Conservation (phyloP, 176 grass and related monocot genomes). For the Zoysia pacifica region DNA sequence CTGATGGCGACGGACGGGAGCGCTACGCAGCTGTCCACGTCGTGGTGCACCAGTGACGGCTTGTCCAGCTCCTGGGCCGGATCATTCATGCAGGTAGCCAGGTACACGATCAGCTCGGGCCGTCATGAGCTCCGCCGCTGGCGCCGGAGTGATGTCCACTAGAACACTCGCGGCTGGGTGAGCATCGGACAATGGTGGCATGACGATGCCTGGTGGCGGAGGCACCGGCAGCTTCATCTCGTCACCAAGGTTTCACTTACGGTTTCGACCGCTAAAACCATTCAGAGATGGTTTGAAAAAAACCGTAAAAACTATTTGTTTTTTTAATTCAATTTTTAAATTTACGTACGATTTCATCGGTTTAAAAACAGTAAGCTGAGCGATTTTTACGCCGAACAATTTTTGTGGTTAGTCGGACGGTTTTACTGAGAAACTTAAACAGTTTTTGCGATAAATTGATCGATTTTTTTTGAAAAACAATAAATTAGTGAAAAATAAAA, state of each 20-base stretch:
- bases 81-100: slow-evolving; percentile 30
- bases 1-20: background rate
- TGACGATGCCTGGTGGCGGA: background rate
- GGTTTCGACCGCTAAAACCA: too few species aligned
- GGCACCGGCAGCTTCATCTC: slow-evolving; percentile 12
- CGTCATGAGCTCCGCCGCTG: slow-evolving; percentile 23
- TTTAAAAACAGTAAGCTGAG: too few species aligned
- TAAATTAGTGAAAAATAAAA: too few species aligned
- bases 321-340: too few species aligned
- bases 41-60: slow-evolving; percentile 50
- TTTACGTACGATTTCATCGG: too few species aligned
- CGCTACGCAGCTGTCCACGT: slow-evolving; percentile 3
- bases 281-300: too few species aligned
- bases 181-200: slow-evolving; percentile 13
- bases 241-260: background rate
- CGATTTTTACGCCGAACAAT: too few species aligned
- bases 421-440: too few species aligned
- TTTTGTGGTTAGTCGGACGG: too few species aligned
- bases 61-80: slow-evolving; percentile 55
- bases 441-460: too few species aligned
- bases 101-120: slow-evolving; percentile 56
- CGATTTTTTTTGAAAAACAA: too few species aligned
- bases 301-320: too few species aligned
- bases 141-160: background rate
- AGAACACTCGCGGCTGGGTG: background rate